Base-by-base conservation (phyloP, 2,329 filamentous ascomycete genomes). In the Aspergillus flavus region DNA sequence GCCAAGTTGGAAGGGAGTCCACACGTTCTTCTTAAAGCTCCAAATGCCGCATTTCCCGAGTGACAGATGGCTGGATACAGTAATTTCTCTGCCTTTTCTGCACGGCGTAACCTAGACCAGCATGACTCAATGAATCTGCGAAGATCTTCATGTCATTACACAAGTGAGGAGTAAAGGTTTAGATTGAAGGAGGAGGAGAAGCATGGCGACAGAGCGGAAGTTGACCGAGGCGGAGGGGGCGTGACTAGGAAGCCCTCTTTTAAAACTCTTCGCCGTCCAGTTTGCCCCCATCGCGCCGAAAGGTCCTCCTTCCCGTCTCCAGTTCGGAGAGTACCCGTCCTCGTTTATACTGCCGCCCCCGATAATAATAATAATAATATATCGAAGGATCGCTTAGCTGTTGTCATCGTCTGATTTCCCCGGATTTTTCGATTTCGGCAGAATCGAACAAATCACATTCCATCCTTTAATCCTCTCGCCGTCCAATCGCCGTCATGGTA, bases 191-290 rank as follows among this genome's bases (percentile, higher is more conserved):
- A 41, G 19, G 21, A 30, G 36, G 28, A 48, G 48, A 36, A 14
- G n/a, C 26, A 45, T 48, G 41, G 57, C 21, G 19, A 43, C 50
- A 30, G 21, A 34, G 61, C 70, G 71, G 71, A 72, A 50, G 69
- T 73, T 72, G 70, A 61, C 71, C 71, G 71, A 73, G 63, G 36
- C 30, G 52, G 57, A 48, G 50, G 48, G 58, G 55, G 58, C 55
- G 63, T 60, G 52, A 50, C 39, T 32, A 48, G 16, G 30, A 58
- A 32, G 28, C 28, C 48, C 19, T 61, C 36, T 30, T 54, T 54
- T 30, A 43, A 59, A 50, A 41, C 34, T 55, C 52, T 55, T 55
- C 46, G 56, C 26, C 28, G n/a, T 58, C 23, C 28, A 7, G n/a
- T 23, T 28, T 9, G 34, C 57, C 61, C n/a, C 43, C 34, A 52